These are phyloP conservation scores for Adansonia rubrostipa DNA, from an alignment of 441 rosid species.

Conservation along the genomic window DNA sequence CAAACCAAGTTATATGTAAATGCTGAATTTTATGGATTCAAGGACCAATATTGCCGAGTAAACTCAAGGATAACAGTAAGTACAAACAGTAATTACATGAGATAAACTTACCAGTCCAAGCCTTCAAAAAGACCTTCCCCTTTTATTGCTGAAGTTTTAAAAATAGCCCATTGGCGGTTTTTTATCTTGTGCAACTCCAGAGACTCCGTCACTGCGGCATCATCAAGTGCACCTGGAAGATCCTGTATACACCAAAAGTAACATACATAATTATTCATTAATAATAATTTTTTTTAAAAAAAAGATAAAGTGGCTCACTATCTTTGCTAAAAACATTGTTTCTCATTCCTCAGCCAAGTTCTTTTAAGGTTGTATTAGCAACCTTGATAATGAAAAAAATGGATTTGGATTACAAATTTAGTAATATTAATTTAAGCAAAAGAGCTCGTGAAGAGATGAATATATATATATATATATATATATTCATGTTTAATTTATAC, in stretches of 20 bases:
- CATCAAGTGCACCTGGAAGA: conserved; percentile 95
- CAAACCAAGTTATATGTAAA: neutral
- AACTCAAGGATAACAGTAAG: neutral
- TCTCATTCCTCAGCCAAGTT: neutral
- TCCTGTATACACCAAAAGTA: conserved; percentile 45
- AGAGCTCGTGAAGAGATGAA: neutral
- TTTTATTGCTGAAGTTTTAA: conserved; percentile 70
- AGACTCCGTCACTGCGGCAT: conserved; percentile 82
- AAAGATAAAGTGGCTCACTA: neutral
- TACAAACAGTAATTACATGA: neutral
- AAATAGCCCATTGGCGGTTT: conserved; percentile 72
- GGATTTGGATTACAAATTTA: neutral
- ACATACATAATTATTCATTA: no score
- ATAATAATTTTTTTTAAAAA: neutral
- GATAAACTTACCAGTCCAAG: conserved; percentile 63
- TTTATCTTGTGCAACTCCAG: conserved; percentile 76
- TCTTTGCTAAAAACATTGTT: neutral
- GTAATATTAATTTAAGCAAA: neutral
- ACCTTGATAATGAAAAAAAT: neutral
- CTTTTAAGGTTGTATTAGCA: no score
- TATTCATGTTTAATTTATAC: neutral
- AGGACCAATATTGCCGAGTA: neutral
- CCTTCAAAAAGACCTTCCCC: conserved; percentile 84
- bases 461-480: neutral
- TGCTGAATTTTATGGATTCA: neutral